Evolutionary conservation across 1,139 yeast species (phyloP).

Genomic region (Pichia sp.): DNA sequence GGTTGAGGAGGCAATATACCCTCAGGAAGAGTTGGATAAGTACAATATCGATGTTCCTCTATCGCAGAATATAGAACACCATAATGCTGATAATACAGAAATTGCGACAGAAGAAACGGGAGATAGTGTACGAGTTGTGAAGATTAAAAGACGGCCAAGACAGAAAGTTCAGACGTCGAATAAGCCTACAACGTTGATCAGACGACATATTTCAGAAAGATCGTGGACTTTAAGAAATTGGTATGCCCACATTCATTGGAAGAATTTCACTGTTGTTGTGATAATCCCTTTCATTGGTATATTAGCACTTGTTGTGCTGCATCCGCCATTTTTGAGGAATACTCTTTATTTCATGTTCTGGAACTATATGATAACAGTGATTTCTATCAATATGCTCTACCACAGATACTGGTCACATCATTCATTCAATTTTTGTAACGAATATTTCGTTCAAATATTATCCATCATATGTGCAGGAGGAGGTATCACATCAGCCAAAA

Average conservation of each 20-base stretch:
- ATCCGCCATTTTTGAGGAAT: constrained; percentile 24
- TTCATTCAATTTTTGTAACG: constrained; percentile 41
- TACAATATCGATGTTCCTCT: constrained; percentile 20
- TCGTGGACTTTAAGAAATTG: constrained; percentile 39
- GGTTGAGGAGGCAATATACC: constrained; percentile 29
- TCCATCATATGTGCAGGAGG: constrained; percentile 57
- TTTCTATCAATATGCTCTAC: constrained; percentile 54
- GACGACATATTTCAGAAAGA: constrained; percentile 33
- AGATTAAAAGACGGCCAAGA: constrained; percentile 18
- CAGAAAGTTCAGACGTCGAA: constrained; percentile 23
- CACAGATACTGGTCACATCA: constrained; percentile 68
- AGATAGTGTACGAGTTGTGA: constrained; percentile 12
- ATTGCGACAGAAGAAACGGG: neutral
- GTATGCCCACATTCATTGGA: constrained; percentile 38
- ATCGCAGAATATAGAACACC: neutral
- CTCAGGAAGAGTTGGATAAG: constrained; percentile 27
- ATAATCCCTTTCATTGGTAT: constrained; percentile 33
- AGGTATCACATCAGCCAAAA: constrained; percentile 60
- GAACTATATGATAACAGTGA: constrained; percentile 42
- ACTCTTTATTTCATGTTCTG: constrained; percentile 35
- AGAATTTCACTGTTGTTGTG: constrained; percentile 28
- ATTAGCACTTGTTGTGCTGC: constrained; percentile 18
- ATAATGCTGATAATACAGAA: neutral
- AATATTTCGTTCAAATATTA: constrained; percentile 41
- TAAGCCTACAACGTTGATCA: constrained; percentile 18